Conservation (phyloP, 345 rosid species). For the Acer negundo region DNA sequence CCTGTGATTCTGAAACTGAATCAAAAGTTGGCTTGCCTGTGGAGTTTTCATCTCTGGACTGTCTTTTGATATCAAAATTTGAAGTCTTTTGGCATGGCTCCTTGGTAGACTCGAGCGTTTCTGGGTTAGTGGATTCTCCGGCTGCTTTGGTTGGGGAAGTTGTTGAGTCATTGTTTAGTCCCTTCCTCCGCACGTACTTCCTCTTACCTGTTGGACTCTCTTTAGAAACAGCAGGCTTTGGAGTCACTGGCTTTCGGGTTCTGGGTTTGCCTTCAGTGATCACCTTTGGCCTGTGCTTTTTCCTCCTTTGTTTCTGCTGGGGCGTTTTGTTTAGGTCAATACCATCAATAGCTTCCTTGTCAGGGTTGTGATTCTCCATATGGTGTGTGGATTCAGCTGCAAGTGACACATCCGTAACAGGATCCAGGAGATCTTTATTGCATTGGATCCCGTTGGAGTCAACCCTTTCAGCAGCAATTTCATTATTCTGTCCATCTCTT, state of each 20-base stretch:
- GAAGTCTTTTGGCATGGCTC: conserved; percentile 60
- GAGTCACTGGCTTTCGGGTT: conserved; percentile 35
- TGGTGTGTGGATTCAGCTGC: conserved; percentile 17
- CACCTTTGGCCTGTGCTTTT: conserved; percentile 87
- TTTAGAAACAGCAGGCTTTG: conserved; percentile 33
- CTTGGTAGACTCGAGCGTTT: conserved; percentile 29
- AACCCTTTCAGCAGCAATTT: conserved; percentile 14
- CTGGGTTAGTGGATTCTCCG: conserved; percentile 33
- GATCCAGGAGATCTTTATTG: conserved; percentile 26
- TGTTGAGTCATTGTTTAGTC: conserved; percentile 26
- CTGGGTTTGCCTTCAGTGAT: conserved; percentile 55
- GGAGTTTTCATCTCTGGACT: conserved; percentile 22
- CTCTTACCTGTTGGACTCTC: conserved; percentile 51
- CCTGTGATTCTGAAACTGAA: conserved; percentile 23
- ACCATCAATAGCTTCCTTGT: conserved; percentile 23
- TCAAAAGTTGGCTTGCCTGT: conserved; percentile 12
- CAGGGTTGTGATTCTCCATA: conserved; percentile 37
- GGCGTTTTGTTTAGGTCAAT: conserved; percentile 56
- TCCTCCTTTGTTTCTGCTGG: conserved; percentile 65
- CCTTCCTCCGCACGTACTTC: conserved; percentile 51
- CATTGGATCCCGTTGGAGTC: conserved; percentile 19
- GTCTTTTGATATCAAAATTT: conserved; percentile 45
- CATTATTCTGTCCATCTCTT: conserved; percentile 23
- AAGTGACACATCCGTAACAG: conserved; percentile 32
- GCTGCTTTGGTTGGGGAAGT: conserved; percentile 32